A percentile compares a stretch with the other conserved stretches of the same genome.
These are phyloP conservation scores for Exophiala phaeomuriformis DNA, from an alignment of 2,329 filamentous ascomycete genomes.

Conservation along the genomic window DNA sequence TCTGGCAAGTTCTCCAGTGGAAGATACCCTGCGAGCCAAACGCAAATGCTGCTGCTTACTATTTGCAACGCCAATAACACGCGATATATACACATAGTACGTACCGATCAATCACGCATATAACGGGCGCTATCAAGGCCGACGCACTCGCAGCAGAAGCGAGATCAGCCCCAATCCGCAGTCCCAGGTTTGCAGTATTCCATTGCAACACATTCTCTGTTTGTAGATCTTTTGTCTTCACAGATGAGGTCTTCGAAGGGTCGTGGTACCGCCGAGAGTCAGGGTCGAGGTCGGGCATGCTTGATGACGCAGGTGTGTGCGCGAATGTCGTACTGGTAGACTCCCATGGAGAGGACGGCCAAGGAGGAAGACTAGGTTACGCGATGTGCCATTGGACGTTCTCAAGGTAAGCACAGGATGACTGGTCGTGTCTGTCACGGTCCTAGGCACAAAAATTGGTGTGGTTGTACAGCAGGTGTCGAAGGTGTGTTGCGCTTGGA, in stretches of 20 bases:
- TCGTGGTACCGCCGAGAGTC: conserved; percentile 3
- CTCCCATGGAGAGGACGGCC: not conserved
- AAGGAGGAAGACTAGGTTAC: too few species aligned
- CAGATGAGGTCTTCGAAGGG: conserved; percentile 3
- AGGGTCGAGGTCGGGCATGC: conserved; percentile 7
- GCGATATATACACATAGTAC: conserved; percentile 22
- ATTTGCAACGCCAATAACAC: not conserved
- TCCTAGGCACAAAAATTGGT: too few species aligned
- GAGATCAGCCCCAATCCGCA: conserved; percentile 61
- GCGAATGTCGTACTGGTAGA: not conserved
- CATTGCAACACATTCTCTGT: conserved; percentile 38
- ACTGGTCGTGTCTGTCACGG: too few species aligned
- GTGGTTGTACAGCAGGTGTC: too few species aligned
- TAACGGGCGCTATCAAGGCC: conserved; percentile 70
- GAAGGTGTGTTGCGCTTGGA: too few species aligned
- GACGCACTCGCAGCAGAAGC: conserved; percentile 65
- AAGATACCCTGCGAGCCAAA: too few species aligned
- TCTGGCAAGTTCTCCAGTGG: too few species aligned
- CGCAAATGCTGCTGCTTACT: too few species aligned
- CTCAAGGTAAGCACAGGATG: too few species aligned
- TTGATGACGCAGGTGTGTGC: not conserved
- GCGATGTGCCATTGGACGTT: too few species aligned
- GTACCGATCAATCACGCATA: conserved; percentile 81
- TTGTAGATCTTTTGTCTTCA: conserved; percentile 4
- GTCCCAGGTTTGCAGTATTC: conserved; percentile 68